phyloP scores from a whole-genome alignment of 192 early-diverging fungal species.

The Coemansia sp. region DNA sequence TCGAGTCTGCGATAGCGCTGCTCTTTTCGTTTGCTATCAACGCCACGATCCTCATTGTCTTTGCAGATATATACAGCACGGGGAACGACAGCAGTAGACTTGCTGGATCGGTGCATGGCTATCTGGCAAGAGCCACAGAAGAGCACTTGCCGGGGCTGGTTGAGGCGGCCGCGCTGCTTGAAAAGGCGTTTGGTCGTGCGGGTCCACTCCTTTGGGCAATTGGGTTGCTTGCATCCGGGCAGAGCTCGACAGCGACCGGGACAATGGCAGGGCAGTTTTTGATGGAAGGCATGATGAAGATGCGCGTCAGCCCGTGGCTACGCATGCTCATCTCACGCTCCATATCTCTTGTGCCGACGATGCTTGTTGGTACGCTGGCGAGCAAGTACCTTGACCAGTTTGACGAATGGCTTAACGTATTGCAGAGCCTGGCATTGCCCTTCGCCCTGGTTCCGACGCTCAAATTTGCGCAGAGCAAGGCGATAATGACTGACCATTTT shows the following conservation, averaged over 20 bases:
- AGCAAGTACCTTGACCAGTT: conserved; percentile 63
- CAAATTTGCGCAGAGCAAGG: conserved; percentile 59
- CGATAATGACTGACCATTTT: conserved; percentile 58
- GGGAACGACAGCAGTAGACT: background rate
- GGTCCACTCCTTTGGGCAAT: conserved; percentile 80
- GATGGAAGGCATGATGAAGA: conserved; percentile 80
- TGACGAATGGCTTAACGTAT: conserved; percentile 69
- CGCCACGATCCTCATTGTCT: conserved; percentile 68
- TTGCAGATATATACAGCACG: conserved; percentile 56
- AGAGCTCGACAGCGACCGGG: conserved; percentile 85
- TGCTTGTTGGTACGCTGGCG: conserved; percentile 65
- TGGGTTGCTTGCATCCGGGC: conserved; percentile 79
- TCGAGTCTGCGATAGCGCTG: conserved; percentile 67
- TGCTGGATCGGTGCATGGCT: background rate
- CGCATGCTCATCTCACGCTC: conserved; percentile 64
- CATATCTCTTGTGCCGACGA: conserved; percentile 66
- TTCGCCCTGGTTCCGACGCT: conserved; percentile 67
- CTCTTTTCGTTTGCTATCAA: conserved; percentile 70
- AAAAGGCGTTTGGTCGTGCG: conserved; percentile 60
- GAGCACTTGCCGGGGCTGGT: conserved; percentile 62
- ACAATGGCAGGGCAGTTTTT: conserved; percentile 91
- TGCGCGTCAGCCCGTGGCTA: conserved; percentile 64
- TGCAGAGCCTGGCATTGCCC: conserved; percentile 70
- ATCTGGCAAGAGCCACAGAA: background rate
- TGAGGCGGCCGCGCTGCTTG: conserved; percentile 64